Conservation (phyloP, 805 yeast genomes). For the Suhomyces emberorum region DNA sequence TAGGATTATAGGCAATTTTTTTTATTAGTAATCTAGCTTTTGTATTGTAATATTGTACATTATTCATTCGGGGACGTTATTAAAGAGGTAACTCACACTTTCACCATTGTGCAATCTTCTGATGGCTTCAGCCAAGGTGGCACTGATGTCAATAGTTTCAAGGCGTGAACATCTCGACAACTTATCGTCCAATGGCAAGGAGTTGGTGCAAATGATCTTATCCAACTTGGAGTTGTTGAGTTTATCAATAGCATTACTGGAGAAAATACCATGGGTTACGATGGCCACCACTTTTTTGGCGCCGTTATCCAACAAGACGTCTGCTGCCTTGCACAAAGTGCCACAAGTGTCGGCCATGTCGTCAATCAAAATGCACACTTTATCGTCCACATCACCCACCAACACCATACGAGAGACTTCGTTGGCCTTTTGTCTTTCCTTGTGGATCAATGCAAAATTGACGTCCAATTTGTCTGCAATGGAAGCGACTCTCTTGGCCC, state of each 20-base stretch:
- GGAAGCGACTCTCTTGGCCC: constrained; percentile 95
- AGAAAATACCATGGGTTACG: constrained; percentile 92
- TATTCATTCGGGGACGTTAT: constrained; percentile 43
- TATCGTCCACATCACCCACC: constrained; percentile 88
- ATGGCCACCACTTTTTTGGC: constrained; percentile 88
- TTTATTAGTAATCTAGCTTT: too few species aligned
- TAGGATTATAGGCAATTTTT: too few species aligned
- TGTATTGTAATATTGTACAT: background rate
- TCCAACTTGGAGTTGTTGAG: constrained; percentile 65
- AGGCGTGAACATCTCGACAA: constrained; percentile 60
- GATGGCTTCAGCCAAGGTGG: constrained; percentile 88
- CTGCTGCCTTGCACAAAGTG: constrained; percentile 92
- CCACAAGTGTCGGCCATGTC: constrained; percentile 99
- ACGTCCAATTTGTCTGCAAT: constrained; percentile 89
- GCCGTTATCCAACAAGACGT: constrained; percentile 72
- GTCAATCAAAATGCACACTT: constrained; percentile 82
- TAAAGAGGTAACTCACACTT: constrained; percentile 82
- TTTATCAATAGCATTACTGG: constrained; percentile 76
- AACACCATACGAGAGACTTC: constrained; percentile 94
- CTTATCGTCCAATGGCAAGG: constrained; percentile 78
- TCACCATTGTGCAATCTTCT: constrained; percentile 96
- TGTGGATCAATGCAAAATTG: constrained; percentile 93
- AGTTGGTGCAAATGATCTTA: constrained; percentile 85
- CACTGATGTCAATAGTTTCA: constrained; percentile 79
- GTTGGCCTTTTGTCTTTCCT: constrained; percentile 92